A percentile compares a stretch with the other conserved stretches of the same genome.
phyloP scores from a whole-genome alignment of 257 asterid genomes.

The Pogostemon cablin region DNA sequence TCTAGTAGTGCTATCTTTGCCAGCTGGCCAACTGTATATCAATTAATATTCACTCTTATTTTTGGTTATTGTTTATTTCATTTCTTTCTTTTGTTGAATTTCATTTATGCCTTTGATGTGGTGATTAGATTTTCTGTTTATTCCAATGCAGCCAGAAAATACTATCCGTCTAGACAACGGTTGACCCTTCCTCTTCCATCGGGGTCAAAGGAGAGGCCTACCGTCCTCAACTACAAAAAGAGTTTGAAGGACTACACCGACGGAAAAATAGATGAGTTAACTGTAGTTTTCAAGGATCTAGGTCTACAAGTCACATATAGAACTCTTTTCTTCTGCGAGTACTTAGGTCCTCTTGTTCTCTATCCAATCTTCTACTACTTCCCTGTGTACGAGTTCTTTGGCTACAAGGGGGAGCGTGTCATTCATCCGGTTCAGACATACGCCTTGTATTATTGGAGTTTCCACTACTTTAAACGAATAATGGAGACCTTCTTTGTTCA shows the following conservation, averaged over 20 bases:
- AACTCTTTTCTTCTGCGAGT: constrained; percentile 93
- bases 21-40: neutral
- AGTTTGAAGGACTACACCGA: constrained; percentile 69
- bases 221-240: constrained; percentile 70
- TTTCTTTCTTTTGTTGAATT: neutral
- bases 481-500: constrained; percentile 95
- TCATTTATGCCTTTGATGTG: constrained; percentile 20
- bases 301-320: constrained; percentile 91
- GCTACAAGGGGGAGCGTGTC: constrained; percentile 69
- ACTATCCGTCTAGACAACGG: constrained; percentile 85
- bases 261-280: constrained; percentile 55
- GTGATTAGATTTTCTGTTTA: constrained; percentile 17
- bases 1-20: neutral
- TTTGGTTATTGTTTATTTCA: neutral
- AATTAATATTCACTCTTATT: neutral
- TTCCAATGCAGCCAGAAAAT: constrained; percentile 65
- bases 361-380: constrained; percentile 80
- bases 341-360: constrained; percentile 86
- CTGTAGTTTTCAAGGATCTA: constrained; percentile 86
- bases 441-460: constrained; percentile 90
- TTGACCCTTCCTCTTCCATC: constrained; percentile 76
- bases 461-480: constrained; percentile 92
- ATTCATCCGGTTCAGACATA: constrained; percentile 85
- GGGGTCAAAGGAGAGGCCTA: constrained; percentile 80
- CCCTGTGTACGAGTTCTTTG: constrained; percentile 66